Percentiles rank a stretch among this genome's conserved stretches.
These are phyloP conservation scores for Trametes punicea DNA, from an alignment of 768 basidiomycete genomes.

Conservation along the genomic window DNA sequence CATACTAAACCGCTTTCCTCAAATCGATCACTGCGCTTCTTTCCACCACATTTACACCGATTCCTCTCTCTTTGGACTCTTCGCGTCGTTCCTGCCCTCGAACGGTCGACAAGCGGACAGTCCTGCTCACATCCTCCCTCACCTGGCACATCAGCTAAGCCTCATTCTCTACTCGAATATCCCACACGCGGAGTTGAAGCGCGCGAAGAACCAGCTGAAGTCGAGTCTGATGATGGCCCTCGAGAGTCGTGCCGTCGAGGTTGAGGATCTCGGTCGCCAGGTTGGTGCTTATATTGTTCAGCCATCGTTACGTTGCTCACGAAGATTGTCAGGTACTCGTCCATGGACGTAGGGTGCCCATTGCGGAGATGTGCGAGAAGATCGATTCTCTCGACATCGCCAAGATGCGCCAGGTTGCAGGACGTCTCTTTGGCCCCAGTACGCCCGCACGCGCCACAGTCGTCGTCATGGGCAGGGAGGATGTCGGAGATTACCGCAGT, in stretches of 20 bases:
- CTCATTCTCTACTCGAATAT: slow-evolving; percentile 69
- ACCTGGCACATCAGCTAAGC: slow-evolving; percentile 87
- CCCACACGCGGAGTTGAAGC: slow-evolving; percentile 63
- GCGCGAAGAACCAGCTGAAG: slow-evolving; percentile 96
- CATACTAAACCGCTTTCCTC: slow-evolving; percentile 91
- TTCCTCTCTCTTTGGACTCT: slow-evolving; percentile 89
- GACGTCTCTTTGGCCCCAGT: slow-evolving; percentile 65
- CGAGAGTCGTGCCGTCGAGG: slow-evolving; percentile 80
- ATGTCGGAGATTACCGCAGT: slow-evolving; percentile 62
- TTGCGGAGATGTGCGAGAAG: slow-evolving; percentile 87
- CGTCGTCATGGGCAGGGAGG: slow-evolving; percentile 80
- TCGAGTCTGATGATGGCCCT: slow-evolving; percentile 92
- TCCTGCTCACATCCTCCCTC: slow-evolving; percentile 69
- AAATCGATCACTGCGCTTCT: slow-evolving; percentile 91
- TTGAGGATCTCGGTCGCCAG: slow-evolving; percentile 91
- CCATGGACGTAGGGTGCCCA: slow-evolving; percentile 78
- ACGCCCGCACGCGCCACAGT: slow-evolving; percentile 69
- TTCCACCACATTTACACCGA: slow-evolving; percentile 99
- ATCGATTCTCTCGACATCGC: slow-evolving; percentile 73
- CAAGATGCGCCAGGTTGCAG: slow-evolving; percentile 73
- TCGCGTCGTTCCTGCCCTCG: slow-evolving; percentile 77
- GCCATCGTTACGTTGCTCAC: neutral
- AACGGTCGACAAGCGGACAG: slow-evolving; percentile 58
- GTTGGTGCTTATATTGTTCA: slow-evolving; percentile 35
- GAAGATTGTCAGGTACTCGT: slow-evolving; percentile 62